phyloP scores from a whole-genome alignment of 345 rosid species.

The Nephelium lappaceum region DNA sequence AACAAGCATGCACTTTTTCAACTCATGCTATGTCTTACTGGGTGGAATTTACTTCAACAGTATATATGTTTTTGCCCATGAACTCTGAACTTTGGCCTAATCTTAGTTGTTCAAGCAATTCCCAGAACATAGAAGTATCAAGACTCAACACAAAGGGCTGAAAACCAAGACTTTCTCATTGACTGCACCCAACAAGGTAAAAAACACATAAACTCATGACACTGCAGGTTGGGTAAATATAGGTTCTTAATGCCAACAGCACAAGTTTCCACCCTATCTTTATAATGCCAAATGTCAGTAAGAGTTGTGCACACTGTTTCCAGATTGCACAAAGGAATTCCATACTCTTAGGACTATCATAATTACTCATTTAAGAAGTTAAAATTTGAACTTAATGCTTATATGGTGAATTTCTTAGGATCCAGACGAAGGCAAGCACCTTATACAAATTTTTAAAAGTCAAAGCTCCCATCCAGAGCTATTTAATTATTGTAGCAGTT shows the following conservation, averaged over 20 bases:
- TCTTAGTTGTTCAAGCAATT: background rate
- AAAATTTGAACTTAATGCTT: background rate
- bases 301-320: background rate
- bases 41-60: background rate
- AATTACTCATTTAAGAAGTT: background rate
- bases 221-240: background rate
- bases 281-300: background rate
- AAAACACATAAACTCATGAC: background rate
- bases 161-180: background rate
- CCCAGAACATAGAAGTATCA: background rate
- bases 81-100: background rate
- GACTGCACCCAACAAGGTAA: background rate
- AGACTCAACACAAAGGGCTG: background rate
- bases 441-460: no score
- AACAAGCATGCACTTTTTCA: background rate
- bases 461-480: background rate
- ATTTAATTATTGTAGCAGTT: background rate
- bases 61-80: background rate
- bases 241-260: background rate
- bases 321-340: background rate
- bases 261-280: background rate
- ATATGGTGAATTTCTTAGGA: background rate
- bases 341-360: background rate
- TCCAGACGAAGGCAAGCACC: background rate
- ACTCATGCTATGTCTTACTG: background rate